Percentiles rank a stretch among this genome's conserved stretches.
These are phyloP conservation scores for Septoria linicola DNA, from an alignment of 2,329 filamentous ascomycete species.

Conservation along the genomic window DNA sequence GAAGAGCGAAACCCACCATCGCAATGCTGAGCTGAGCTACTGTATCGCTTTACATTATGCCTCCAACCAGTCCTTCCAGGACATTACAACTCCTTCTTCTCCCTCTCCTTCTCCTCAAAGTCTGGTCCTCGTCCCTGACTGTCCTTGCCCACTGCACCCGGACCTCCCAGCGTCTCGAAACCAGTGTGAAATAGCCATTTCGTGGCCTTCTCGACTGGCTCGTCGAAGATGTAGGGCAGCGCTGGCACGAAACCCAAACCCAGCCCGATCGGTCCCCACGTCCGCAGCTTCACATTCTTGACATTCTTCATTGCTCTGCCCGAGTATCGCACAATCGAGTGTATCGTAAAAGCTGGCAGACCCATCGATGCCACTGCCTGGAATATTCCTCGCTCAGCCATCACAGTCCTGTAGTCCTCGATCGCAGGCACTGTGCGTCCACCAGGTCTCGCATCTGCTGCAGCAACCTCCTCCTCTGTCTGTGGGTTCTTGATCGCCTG, in stretches of 20 bases:
- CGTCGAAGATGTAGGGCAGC: conserved; percentile 80
- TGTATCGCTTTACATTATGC: not conserved
- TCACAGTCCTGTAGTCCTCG: conserved; percentile 87
- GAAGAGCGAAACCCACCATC: no score
- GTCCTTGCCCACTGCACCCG: conserved; percentile 53
- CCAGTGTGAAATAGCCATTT: conserved; percentile 86
- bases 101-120: conserved; percentile 12
- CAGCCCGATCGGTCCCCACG: conserved; percentile 85
- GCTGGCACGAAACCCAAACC: conserved; percentile 70
- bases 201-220: conserved; percentile 87
- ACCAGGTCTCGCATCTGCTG: conserved; percentile 19
- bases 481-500: conserved; percentile 71
- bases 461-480: conserved; percentile 43
- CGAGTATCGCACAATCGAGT: conserved; percentile 87
- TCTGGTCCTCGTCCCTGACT: conserved; percentile 37
- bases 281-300: conserved; percentile 73
- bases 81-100: conserved; percentile 5
- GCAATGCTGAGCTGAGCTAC: not conserved
- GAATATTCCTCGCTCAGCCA: conserved; percentile 87
- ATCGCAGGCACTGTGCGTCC: conserved; percentile 60
- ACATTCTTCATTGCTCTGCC: conserved; percentile 78
- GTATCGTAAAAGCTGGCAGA: conserved; percentile 88
- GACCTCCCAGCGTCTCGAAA: conserved; percentile 70
- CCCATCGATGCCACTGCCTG: conserved; percentile 92
- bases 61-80: not conserved